phyloP scores from a whole-genome alignment of 1,139 yeast genomes.

The Taphrina communis region DNA sequence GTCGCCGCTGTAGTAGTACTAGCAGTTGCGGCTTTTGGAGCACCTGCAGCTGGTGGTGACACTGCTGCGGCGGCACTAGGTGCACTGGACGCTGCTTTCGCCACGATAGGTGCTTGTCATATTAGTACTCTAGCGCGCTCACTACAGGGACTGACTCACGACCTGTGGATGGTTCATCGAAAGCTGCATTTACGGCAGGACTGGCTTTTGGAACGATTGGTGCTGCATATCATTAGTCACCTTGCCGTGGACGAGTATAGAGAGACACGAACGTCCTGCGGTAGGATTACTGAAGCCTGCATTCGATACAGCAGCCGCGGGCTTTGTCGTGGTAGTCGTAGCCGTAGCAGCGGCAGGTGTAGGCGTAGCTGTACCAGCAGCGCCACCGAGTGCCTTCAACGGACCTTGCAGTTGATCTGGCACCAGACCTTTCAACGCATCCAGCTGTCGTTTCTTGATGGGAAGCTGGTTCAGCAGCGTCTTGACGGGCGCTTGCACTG shows the following conservation, averaged over 20 bases:
- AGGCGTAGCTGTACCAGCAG: not conserved
- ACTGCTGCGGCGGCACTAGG: not conserved
- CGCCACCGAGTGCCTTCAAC: not conserved
- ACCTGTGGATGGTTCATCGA: constrained; percentile 1
- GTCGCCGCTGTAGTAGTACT: not conserved
- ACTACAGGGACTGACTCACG: not conserved
- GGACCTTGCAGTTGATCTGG: constrained; percentile 4
- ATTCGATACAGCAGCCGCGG: not conserved
- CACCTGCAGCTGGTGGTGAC: not conserved
- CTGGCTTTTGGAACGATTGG: constrained; percentile 6
- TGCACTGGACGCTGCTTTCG: not conserved
- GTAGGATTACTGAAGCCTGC: constrained; percentile 2
- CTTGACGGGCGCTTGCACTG: constrained; percentile 1
- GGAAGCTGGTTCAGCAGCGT: not conserved
- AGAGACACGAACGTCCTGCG: not conserved
- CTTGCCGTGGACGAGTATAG: not conserved
- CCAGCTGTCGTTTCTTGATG: constrained; percentile 9
- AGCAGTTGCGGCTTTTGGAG: not conserved
- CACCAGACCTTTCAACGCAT: not conserved
- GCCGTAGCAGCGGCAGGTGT: not conserved
- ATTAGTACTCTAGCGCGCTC: not conserved
- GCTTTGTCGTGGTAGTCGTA: not conserved
- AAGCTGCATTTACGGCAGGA: constrained; percentile 5
- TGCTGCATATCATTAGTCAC: not conserved
- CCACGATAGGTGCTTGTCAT: not conserved